These are phyloP conservation scores for Reutealis trisperma DNA, from an alignment of 345 rosid species.

Conservation along the genomic window DNA sequence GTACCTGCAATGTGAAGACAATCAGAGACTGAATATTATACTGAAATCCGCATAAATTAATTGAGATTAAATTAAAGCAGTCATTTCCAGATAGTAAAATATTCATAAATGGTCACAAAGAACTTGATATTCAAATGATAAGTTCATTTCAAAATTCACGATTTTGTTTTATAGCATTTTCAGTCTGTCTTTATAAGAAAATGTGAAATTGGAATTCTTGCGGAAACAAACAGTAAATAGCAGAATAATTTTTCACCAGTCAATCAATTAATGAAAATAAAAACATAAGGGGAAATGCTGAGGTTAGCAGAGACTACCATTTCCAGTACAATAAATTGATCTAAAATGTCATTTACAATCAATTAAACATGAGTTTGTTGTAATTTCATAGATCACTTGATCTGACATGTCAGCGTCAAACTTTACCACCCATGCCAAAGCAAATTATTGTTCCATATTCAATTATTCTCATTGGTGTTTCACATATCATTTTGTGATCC, in stretches of 20 bases:
- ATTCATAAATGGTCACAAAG: neutral
- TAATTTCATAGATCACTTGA: neutral
- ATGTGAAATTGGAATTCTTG: neutral
- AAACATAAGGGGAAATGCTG: neutral
- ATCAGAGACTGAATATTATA: neutral
- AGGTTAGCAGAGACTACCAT: too few species aligned
- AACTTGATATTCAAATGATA: neutral
- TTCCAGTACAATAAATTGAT: too few species aligned
- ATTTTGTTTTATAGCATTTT: neutral
- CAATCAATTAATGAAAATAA: neutral
- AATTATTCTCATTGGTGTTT: neutral
- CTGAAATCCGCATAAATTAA: neutral
- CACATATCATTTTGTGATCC: neutral
- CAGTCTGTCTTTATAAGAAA: too few species aligned
- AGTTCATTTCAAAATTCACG: neutral
- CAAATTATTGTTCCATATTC: too few species aligned
- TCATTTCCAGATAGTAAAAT: neutral
- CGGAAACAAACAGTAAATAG: neutral
- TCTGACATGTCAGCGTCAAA: neutral
- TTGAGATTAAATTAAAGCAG: neutral
- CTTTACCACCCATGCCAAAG: neutral
- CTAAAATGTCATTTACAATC: neutral
- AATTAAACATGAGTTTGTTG: neutral
- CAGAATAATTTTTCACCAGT: neutral
- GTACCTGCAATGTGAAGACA: conserved; percentile 55